Base-by-base conservation (phyloP, 495 filamentous ascomycete species). In the Penicillium silybi region DNA sequence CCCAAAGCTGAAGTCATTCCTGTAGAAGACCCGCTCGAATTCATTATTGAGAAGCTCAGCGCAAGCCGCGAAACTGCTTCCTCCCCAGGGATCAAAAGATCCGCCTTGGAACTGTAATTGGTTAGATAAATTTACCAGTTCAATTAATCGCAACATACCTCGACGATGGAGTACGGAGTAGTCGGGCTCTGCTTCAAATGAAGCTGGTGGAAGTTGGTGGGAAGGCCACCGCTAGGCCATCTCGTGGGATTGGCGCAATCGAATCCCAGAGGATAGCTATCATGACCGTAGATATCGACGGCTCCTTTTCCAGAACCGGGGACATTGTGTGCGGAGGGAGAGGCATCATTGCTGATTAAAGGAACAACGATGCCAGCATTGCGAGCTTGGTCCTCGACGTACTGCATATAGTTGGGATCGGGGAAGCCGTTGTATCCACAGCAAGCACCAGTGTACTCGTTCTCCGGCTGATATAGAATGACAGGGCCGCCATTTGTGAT, bases 401-500 rank as follows among this genome's bases (percentile, higher is more conserved):
- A 83, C 41, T 83, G 73, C 70, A 92, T 85, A 63, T 91, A 93
- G 4, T 69, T 66, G 0, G 71, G 68, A 55, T 90, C 79, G 0
- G 81, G 83, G 61, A 75, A 83, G 52, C 50, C 43, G 4, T 65
- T 58, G 3, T 69, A 56, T 16, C 68, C 71, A 44, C 61, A 66
- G 41, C 63, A 70, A n/a, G 62, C 71, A 6, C 66, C 59, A 1
- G 76, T 78, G 61, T 90, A 90, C 56, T 90, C 87, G 54, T 91
- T 92, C 60, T 92, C 89, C 0, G 86, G 86, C 69, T 93, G 89
- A 37, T 85, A 75, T 2, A 91, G 72, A 46, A 92, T 89, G 19
- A 92, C 75, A 0, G 86, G 86, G 1, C 89, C 88, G 6, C 85
- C 88, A 53, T 90, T 86, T 1, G 86, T 89, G 53, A 92, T 88